phyloP scores from a whole-genome alignment of 177 flowering plant genomes.

The Vitis hybrid region DNA sequence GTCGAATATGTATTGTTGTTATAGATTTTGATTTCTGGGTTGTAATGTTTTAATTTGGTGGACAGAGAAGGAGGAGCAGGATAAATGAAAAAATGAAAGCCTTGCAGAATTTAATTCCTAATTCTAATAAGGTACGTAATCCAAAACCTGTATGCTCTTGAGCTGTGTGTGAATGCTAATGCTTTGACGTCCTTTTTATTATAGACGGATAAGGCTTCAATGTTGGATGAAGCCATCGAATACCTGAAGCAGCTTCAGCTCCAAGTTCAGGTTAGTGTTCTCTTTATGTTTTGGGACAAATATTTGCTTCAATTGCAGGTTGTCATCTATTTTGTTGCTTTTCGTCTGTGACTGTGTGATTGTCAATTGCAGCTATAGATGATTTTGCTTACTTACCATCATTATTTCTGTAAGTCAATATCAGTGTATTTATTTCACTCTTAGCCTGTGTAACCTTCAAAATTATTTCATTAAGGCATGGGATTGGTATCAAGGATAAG shows the following conservation, averaged over 20 bases:
- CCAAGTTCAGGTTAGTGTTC: conserved; percentile 76
- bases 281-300: not conserved
- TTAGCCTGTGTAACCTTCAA: too few species aligned
- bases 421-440: too few species aligned
- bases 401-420: too few species aligned
- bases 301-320: too few species aligned
- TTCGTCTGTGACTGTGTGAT: too few species aligned
- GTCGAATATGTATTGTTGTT: not conserved
- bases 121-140: conserved; percentile 69
- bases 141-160: not conserved
- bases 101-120: conserved; percentile 83
- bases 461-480: too few species aligned
- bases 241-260: conserved; percentile 92
- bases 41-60: conserved; percentile 18
- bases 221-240: conserved; percentile 95
- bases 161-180: not conserved
- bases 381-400: too few species aligned
- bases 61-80: conserved; percentile 87
- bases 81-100: conserved; percentile 96
- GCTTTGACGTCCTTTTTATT: conserved; percentile 7
- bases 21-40: not conserved
- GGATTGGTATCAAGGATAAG: too few species aligned
- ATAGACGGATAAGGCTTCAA: conserved; percentile 91
- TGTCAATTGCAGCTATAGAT: too few species aligned
- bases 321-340: too few species aligned